Conservation (phyloP, 768 basidiomycete genomes). For the Cyathus striatus region DNA sequence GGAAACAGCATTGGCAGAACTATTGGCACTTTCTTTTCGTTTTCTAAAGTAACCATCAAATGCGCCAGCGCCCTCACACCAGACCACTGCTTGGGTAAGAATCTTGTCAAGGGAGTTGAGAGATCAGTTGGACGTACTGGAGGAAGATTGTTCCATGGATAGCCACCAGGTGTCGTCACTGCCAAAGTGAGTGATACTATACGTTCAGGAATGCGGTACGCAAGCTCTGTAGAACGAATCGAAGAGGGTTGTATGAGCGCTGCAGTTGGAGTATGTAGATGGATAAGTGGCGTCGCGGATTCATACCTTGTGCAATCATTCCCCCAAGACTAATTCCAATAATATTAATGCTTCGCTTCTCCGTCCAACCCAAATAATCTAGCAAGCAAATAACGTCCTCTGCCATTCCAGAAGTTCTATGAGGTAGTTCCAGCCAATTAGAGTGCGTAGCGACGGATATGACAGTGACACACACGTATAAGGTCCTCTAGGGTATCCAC, state of each 20-base stretch:
- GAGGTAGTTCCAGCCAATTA: conserved; percentile 2
- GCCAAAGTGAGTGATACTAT: conserved; percentile 61
- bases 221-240: conserved; percentile 47
- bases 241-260: too few relatives aligned
- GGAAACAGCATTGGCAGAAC: conserved; percentile 59
- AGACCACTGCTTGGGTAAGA: conserved; percentile 25
- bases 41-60: conserved; percentile 38
- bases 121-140: conserved; percentile 42
- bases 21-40: conserved; percentile 40
- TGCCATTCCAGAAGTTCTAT: conserved; percentile 74
- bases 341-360: conserved; percentile 54
- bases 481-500: conserved; percentile 63
- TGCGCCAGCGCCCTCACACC: conserved; percentile 29
- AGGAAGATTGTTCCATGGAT: conserved; percentile 53
- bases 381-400: conserved; percentile 64
- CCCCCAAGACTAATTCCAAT: conserved; percentile 78
- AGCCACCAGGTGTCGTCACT: conserved; percentile 68
- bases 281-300: background rate
- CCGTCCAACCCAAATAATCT: conserved; percentile 70
- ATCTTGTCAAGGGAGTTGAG: background rate
- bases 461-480: conserved; percentile 58
- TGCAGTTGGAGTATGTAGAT: background rate
- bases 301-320: conserved; percentile 75
- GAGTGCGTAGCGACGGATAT: background rate
- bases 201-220: conserved; percentile 58